Percentiles rank a stretch among this genome's conserved stretches.
Evolutionary conservation across 2,329 filamentous ascomycete species (phyloP).

Genomic region (Tolypocladium pustulatum): DNA sequence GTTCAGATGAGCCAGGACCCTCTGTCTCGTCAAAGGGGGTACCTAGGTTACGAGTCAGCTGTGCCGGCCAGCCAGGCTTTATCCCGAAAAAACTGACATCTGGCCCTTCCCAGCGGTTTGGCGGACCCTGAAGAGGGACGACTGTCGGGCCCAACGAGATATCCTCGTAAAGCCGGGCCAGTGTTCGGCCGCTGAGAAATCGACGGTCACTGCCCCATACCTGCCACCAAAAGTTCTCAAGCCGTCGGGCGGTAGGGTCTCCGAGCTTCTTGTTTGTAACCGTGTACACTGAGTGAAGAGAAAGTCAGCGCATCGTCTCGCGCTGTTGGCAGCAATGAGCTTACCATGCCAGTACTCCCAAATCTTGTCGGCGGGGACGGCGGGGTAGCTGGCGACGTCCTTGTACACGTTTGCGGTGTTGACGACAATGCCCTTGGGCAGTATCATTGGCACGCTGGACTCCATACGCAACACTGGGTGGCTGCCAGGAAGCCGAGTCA

Average conservation of each 20-base stretch:
- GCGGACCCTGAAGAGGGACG: constrained; percentile 42
- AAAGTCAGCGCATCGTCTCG: background rate
- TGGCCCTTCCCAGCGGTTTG: constrained; percentile 41
- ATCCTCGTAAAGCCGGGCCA: constrained; percentile 45
- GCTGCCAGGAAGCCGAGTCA: background rate
- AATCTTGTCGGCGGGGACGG: constrained; percentile 42
- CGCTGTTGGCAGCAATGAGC: constrained; percentile 1
- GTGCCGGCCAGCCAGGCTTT: background rate
- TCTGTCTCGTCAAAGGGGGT: constrained; percentile 16
- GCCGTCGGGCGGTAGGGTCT: constrained; percentile 50
- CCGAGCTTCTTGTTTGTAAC: constrained; percentile 46
- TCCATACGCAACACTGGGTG: constrained; percentile 17
- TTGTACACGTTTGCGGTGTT: constrained; percentile 42
- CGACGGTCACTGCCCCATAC: constrained; percentile 50
- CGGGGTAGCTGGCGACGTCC: constrained; percentile 40
- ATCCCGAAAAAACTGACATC: constrained; percentile 24
- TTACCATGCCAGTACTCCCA: constrained; percentile 48
- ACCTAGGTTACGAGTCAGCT: constrained; percentile 10
- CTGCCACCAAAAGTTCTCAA: constrained; percentile 59
- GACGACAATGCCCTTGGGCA: constrained; percentile 47
- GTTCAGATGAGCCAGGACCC: constrained; percentile 14
- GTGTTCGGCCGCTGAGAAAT: constrained; percentile 37
- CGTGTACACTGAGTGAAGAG: constrained; percentile 43
- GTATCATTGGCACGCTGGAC: constrained; percentile 28
- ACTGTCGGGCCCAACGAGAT: constrained; percentile 48